Percentiles rank a stretch among this genome's conserved stretches.
These are phyloP conservation scores for Dissophora globulifera DNA, from an alignment of 192 early-diverging fungal species.

Conservation along the genomic window DNA sequence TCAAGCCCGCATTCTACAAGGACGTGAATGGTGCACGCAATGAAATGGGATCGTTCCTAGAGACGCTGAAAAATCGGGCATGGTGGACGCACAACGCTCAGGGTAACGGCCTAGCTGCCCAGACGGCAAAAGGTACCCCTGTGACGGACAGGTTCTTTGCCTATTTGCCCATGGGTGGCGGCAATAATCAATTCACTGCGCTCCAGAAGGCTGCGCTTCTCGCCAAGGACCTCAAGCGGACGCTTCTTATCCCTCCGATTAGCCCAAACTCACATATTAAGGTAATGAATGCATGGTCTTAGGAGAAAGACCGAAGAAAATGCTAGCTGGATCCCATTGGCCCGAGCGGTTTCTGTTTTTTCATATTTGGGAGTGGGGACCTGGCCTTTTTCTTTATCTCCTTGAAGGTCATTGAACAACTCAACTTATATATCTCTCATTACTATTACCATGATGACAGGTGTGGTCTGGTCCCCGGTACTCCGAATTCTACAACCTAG, in stretches of 20 bases:
- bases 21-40: conserved; percentile 15
- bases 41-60: conserved; percentile 39
- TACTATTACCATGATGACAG: background rate
- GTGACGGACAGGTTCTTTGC: conserved; percentile 19
- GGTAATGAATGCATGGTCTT: conserved; percentile 26
- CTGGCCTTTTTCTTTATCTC: no score
- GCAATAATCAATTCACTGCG: conserved; percentile 49
- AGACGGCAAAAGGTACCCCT: background rate
- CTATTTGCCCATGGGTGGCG: conserved; percentile 48
- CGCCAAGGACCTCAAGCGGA: conserved; percentile 49
- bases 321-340: no score
- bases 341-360: no score
- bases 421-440: background rate
- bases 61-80: conserved; percentile 19
- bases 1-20: conserved; percentile 45
- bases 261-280: conserved; percentile 50
- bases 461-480: conserved; percentile 33
- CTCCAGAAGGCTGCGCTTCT: conserved; percentile 39
- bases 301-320: no score
- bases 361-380: no score
- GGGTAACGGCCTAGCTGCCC: background rate
- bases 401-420: no score
- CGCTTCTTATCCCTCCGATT: conserved; percentile 42
- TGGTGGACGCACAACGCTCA: conserved; percentile 14
- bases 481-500: conserved; percentile 46